Percentiles rank a stretch among this genome's conserved stretches.
Evolutionary conservation across 2,329 filamentous ascomycete genomes (phyloP).

Genomic region (Diaporthe sp.): DNA sequence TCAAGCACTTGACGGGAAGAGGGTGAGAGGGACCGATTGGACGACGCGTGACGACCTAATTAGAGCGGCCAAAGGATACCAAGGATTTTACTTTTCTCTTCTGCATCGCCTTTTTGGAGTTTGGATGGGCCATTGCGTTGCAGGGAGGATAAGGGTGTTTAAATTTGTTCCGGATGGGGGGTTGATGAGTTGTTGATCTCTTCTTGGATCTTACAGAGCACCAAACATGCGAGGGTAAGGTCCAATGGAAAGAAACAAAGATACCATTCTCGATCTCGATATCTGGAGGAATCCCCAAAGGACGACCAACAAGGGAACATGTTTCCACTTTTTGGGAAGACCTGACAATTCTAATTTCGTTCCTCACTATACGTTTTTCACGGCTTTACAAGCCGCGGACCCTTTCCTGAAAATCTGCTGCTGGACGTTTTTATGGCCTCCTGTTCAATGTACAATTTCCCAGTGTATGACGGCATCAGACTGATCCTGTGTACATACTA

Average conservation of each 20-base stretch:
- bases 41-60: constrained; percentile 41
- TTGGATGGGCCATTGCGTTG: constrained; percentile 39
- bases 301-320: not conserved
- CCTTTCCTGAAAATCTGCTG: not conserved
- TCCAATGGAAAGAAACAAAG: not conserved
- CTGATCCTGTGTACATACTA: constrained; percentile 36
- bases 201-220: constrained; percentile 36
- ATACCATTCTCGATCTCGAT: constrained; percentile 21
- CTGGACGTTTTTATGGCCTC: constrained; percentile 52
- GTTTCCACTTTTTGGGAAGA: not conserved
- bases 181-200: constrained; percentile 36
- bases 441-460: constrained; percentile 37
- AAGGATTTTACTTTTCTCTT: constrained; percentile 16
- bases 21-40: constrained; percentile 34
- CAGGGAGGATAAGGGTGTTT: constrained; percentile 27
- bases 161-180: constrained; percentile 38
- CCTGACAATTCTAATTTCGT: constrained; percentile 27
- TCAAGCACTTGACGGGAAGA: constrained; percentile 39
- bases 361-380: constrained; percentile 22
- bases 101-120: constrained; percentile 36
- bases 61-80: constrained; percentile 19
- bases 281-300: constrained; percentile 5
- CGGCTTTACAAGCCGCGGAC: not conserved
- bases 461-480: constrained; percentile 38
- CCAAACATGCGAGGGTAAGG: not conserved